These are phyloP conservation scores for Cryoendolithus antarcticus DNA, from an alignment of 2,329 filamentous ascomycete species.

Conservation along the genomic window DNA sequence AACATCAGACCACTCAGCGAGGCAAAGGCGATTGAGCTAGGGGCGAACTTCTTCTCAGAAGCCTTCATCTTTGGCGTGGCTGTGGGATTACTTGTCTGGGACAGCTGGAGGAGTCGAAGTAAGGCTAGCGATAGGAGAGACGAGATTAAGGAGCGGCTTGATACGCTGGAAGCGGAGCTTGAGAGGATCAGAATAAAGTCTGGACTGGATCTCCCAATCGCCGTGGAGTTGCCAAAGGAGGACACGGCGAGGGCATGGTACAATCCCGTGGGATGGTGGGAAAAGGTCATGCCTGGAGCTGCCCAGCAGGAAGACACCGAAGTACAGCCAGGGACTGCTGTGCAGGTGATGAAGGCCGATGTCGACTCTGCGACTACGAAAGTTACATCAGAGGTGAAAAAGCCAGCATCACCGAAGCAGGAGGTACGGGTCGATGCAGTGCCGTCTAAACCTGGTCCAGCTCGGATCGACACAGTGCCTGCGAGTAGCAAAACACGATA, in stretches of 20 bases:
- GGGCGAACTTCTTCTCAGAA: slow-evolving; percentile 57
- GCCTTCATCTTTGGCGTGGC: slow-evolving; percentile 54
- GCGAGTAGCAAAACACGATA: too few species aligned
- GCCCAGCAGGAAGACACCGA: too few species aligned
- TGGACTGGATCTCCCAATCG: slow-evolving; percentile 19
- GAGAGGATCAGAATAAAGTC: slow-evolving; percentile 24
- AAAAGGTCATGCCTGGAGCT: not conserved
- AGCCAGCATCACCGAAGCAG: too few species aligned
- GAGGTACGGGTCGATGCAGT: too few species aligned
- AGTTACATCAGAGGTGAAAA: too few species aligned
- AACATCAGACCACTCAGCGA: slow-evolving; percentile 52
- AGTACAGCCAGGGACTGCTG: too few species aligned
- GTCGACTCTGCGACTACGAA: too few species aligned
- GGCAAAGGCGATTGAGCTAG: slow-evolving; percentile 55
- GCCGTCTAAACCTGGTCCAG: too few species aligned
- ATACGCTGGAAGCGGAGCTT: slow-evolving; percentile 41
- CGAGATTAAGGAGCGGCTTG: slow-evolving; percentile 47
- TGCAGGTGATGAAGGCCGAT: too few species aligned
- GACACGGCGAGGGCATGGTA: slow-evolving; percentile 19
- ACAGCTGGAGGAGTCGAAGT: slow-evolving; percentile 47
- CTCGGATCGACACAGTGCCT: too few species aligned
- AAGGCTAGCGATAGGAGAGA: slow-evolving; percentile 50
- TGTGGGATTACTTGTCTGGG: slow-evolving; percentile 49
- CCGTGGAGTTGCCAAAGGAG: slow-evolving; percentile 23
- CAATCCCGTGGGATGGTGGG: slow-evolving; percentile 18